A percentile compares a stretch with the other conserved stretches of the same genome.
phyloP scores from a whole-genome alignment of 345 rosid genomes.

The Salix udensis region DNA sequence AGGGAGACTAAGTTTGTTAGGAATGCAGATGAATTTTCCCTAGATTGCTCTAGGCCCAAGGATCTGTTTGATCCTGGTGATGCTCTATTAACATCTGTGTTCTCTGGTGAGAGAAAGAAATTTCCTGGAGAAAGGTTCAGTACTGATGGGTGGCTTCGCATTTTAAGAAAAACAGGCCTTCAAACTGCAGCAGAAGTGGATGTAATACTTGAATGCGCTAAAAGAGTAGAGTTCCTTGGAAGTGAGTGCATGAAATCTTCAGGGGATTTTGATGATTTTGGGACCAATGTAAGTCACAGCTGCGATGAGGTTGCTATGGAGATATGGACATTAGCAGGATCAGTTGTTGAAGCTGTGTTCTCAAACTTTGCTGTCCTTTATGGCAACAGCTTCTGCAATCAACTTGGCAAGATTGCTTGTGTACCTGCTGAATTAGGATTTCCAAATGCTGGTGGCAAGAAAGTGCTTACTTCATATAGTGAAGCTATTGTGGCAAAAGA shows the following conservation, averaged over 20 bases:
- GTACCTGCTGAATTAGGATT: conserved; percentile 85
- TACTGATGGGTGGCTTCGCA: conserved; percentile 78
- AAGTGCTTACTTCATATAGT: conserved; percentile 75
- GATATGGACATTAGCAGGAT: conserved; percentile 71
- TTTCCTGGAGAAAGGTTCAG: conserved; percentile 95
- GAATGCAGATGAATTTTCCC: conserved; percentile 68
- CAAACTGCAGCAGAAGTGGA: conserved; percentile 68
- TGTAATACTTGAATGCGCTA: conserved; percentile 86
- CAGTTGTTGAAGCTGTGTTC: conserved; percentile 76
- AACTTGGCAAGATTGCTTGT: conserved; percentile 69
- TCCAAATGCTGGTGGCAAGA: conserved; percentile 66
- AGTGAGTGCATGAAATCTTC: conserved; percentile 44
- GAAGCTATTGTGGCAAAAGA: conserved; percentile 70
- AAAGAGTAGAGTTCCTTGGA: conserved; percentile 70
- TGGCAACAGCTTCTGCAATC: conserved; percentile 73
- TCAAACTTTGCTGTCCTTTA: conserved; percentile 78
- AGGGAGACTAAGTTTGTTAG: conserved; percentile 76
- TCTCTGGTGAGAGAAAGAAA: conserved; percentile 73
- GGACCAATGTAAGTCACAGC: conserved; percentile 34
- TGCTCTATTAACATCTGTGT: conserved; percentile 70
- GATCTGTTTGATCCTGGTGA: conserved; percentile 88
- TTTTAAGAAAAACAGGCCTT: conserved; percentile 76
- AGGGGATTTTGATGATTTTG: conserved; percentile 56
- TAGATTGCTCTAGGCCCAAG: conserved; percentile 60
- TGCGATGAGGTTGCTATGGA: conserved; percentile 63